These are phyloP conservation scores for Plasmodium falciparum DNA, from an alignment of 169 alveolate genomes.

Conservation along the genomic window DNA sequence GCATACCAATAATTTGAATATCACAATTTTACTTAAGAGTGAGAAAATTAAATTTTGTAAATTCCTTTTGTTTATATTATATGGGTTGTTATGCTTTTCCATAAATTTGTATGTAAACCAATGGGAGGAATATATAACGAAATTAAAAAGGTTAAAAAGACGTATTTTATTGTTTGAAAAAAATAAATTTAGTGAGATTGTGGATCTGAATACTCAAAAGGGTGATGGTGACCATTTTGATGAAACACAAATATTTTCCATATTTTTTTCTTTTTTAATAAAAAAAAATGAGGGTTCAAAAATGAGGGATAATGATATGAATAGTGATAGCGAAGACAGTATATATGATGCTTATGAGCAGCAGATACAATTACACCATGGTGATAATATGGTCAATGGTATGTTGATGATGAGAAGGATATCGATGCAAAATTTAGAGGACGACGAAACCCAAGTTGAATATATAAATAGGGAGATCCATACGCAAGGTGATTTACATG, in stretches of 20 bases:
- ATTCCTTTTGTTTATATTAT: slow-evolving; percentile 14
- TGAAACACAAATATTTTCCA: not conserved
- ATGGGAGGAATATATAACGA: slow-evolving; percentile 31
- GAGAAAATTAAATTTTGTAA: slow-evolving; percentile 30
- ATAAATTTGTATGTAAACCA: slow-evolving; percentile 48
- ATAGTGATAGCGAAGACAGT: not conserved
- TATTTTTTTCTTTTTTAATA: slow-evolving; percentile 33
- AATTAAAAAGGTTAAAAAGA: slow-evolving; percentile 24
- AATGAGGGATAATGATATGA: not conserved
- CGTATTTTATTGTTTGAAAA: slow-evolving; percentile 33
- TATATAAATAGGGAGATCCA: too few relatives aligned
- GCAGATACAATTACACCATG: too few relatives aligned
- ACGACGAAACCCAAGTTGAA: too few relatives aligned
- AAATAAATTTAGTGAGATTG: slow-evolving; percentile 53
- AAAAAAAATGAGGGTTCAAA: not conserved
- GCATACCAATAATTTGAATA: slow-evolving; percentile 53
- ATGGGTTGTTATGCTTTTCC: slow-evolving; percentile 39
- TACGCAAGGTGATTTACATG: too few relatives aligned
- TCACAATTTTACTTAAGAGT: slow-evolving; percentile 10
- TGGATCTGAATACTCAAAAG: slow-evolving; percentile 58
- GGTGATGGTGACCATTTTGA: slow-evolving; percentile 8
- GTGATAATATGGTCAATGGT: too few relatives aligned
- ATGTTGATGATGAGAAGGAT: too few relatives aligned
- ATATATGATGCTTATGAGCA: not conserved
- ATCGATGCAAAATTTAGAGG: too few relatives aligned